Evolutionary conservation across 805 yeast genomes (phyloP), one percentile per base, ranked within the genome.

Genomic region (Hanseniaspora hatyaiensis): DNA sequence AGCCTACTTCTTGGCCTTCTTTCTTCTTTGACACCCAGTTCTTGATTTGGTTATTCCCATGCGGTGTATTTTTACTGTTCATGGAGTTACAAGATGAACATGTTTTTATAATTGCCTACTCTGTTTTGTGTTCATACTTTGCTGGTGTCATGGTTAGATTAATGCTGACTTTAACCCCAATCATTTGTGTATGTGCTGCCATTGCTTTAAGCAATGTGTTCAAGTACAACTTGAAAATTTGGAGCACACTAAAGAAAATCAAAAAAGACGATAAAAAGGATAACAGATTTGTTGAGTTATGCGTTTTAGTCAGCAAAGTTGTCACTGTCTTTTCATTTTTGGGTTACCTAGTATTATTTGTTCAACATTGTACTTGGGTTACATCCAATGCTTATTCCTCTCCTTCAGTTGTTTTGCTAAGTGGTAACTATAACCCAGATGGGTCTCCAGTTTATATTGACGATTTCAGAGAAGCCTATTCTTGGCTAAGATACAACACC

Each of bases 1-100:
- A 92, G 72, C 99, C 99, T 51, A 89, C 97, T n/a, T 95, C 98
- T 3, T 92, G 99, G 99, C 95, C 97, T 9, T 78, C 96, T 11
- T 94, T 92, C 65, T 92, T 86, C 75, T 85, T 89, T 62, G 98
- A 92, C 64, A 80, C 92, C 44, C 84, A 79, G 58, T 76, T 89
- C 72, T 72, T 92, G 66, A 84, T 89, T 58, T 94, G 98, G 98
- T 72, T 92, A 56, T 92, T 92, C 84, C 98, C 99, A 46, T 96
- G 88, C 5, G 99, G 98, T 53, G 82, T 94, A 42, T 92, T 83
- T 68, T 66, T 92, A 55, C 73, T 89, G 56, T 83, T 92, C 75
- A 83, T 83, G 64, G 96, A 92, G 51, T 71, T 92, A 60, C 74
- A 78, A 48, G 84, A 92, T 62, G 96, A 88, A 68, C 95, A 89